phyloP scores from a whole-genome alignment of 2,329 filamentous ascomycete species.

The Ophiostoma sp. region DNA sequence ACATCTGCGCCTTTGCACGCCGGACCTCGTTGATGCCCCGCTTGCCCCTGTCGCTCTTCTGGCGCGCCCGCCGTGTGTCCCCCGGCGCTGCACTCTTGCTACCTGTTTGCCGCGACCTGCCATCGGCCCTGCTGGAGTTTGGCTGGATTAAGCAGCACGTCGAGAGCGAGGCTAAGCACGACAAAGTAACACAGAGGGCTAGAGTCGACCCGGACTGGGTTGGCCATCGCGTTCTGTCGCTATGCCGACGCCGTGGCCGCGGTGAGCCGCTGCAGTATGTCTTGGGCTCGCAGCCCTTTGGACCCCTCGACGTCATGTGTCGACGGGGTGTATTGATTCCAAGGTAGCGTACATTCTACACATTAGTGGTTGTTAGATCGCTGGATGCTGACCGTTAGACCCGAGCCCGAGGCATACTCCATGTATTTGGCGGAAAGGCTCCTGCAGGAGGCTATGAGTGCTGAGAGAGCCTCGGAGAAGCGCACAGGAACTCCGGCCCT shows the following conservation, averaged over 20 bases:
- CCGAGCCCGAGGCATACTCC: slow-evolving; percentile 67
- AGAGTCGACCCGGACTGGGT: background rate
- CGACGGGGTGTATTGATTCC: slow-evolving; percentile 77
- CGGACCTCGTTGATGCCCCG: slow-evolving; percentile 49
- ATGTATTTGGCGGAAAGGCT: slow-evolving; percentile 44
- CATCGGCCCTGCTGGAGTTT: slow-evolving; percentile 62
- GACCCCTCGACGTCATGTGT: slow-evolving; percentile 72
- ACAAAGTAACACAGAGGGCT: background rate
- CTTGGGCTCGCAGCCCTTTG: slow-evolving; percentile 83
- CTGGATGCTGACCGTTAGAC: slow-evolving; percentile 33
- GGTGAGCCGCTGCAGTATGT: slow-evolving; percentile 86
- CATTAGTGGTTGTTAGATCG: background rate
- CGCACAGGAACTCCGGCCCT: slow-evolving; percentile 34
- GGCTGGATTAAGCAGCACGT: slow-evolving; percentile 64
- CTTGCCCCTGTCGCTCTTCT: slow-evolving; percentile 52
- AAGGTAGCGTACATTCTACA: slow-evolving; percentile 41
- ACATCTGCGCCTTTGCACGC: background rate
- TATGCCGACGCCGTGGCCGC: slow-evolving; percentile 47
- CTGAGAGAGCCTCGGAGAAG: background rate
- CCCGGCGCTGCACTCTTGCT: slow-evolving; percentile 56
- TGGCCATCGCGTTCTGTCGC: slow-evolving; percentile 30
- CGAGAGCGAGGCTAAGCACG: slow-evolving; percentile 11
- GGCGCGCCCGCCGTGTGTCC: slow-evolving; percentile 49
- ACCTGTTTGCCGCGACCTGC: slow-evolving; percentile 56
- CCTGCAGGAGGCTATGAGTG: background rate